Evolutionary conservation across 768 basidiomycete species (phyloP), one percentile per base, ranked within the genome.

Genomic region (Kwoniella newhampshirensis): DNA sequence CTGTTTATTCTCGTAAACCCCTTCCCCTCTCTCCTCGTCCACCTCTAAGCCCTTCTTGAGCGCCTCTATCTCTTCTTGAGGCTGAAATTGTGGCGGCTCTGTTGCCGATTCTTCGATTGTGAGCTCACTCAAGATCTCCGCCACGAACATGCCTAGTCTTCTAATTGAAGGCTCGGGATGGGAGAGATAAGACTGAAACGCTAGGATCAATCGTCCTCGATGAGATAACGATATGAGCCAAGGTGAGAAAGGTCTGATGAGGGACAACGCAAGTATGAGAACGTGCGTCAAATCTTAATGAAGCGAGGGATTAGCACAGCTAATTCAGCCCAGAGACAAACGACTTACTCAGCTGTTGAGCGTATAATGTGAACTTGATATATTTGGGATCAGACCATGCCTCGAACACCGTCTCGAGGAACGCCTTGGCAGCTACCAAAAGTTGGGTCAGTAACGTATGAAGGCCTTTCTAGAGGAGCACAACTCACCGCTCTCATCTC

Each of bases 131-230:
- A 79, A 54, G 21, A 87, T 79, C 76, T 99, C 94, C 0, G 89
- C 94, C 0, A 84, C 85, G 30, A 97, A 81, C 91, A 99, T 94
- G 2, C 96, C 96, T 64, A 91, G 88, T 23, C 86, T 82, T 3
- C 94, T 86, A 18, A 96, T 82, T 3, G 85, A 80, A 1, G 80
- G 77, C 51, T 94, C 90, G 5, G 85, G 77, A 75, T 94, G 90
- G 0, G 81, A 81, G 42, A 99, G 84, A 68, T 96, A 97, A 4
- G 77, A 75, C 5, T 86, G 83, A 43, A 96, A 81, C 12, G 84
- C 84, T 20, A 79, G 77, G 60, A 97, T 81, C 68, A 97, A 86
- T 1, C 79, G 56, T 1, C 70, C 56, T 11, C 68, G 67, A 28
- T 61, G 70, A 1, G 78, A 77, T 23, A 78, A 58, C 12, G 46